These are phyloP conservation scores for Ceratobasidium sp. DNA, from an alignment of 1,284 basidiomycete genomes.

Conservation along the genomic window DNA sequence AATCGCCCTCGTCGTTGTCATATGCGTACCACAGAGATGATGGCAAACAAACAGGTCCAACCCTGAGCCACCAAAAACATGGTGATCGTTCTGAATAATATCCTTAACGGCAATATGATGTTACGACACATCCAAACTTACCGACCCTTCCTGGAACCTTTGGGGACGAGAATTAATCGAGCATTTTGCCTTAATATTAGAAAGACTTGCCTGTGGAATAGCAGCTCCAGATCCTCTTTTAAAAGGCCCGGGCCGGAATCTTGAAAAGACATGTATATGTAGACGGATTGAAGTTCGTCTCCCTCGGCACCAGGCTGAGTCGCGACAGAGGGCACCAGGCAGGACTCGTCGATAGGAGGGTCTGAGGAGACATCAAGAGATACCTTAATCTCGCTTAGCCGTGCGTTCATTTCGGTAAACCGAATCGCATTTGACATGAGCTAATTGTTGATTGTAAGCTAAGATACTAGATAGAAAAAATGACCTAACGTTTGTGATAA, in stretches of 20 bases:
- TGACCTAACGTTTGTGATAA: slow-evolving; percentile 52
- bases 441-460: slow-evolving; percentile 16
- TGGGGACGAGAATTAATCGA: not conserved
- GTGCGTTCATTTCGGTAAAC: slow-evolving; percentile 49
- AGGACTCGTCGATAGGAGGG: slow-evolving; percentile 46
- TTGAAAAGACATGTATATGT: slow-evolving; percentile 52
- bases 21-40: slow-evolving; percentile 51
- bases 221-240: slow-evolving; percentile 51
- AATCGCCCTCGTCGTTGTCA: too few relatives aligned
- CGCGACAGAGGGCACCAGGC: slow-evolving; percentile 12
- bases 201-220: slow-evolving; percentile 46
- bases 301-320: not conserved
- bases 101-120: not conserved
- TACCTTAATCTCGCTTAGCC: slow-evolving; percentile 51
- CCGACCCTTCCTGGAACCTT: slow-evolving; percentile 54
- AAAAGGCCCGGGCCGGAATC: slow-evolving; percentile 55
- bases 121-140: slow-evolving; percentile 6
- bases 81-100: slow-evolving; percentile 44
- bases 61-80: slow-evolving; percentile 55
- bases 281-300: slow-evolving; percentile 40
- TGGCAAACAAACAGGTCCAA: slow-evolving; percentile 54
- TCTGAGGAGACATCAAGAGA: slow-evolving; percentile 52
- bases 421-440: slow-evolving; percentile 47
- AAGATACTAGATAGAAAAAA: slow-evolving; percentile 6
- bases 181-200: slow-evolving; percentile 34